Percentiles rank a stretch among this genome's conserved stretches.
phyloP scores from a whole-genome alignment of 805 yeast species.

The Wickerhamomyces mucosus region DNA sequence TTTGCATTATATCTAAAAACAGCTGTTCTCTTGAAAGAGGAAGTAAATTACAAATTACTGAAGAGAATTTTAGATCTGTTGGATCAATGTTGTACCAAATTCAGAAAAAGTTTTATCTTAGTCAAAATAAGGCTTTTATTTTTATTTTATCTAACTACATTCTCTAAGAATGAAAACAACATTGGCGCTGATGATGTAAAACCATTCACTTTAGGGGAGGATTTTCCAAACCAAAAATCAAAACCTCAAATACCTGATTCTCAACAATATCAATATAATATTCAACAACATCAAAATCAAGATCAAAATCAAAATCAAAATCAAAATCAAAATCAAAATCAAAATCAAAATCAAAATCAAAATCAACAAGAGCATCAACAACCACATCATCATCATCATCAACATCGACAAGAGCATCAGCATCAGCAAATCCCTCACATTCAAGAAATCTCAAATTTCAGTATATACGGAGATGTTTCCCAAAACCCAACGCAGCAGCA shows the following conservation, averaged over 20 bases:
- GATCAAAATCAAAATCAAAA: too few species aligned
- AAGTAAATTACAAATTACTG: constrained; percentile 10
- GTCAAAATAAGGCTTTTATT: constrained; percentile 15
- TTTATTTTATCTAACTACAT: constrained; percentile 20
- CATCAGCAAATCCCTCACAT: constrained; percentile 2
- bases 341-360: constrained; percentile 3
- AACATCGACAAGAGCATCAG: constrained; percentile 4
- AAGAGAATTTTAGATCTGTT: constrained; percentile 10
- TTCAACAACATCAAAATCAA: too few species aligned
- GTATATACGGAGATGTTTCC: too few species aligned
- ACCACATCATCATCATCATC: constrained; percentile 4
- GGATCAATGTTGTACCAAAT: constrained; percentile 9
- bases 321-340: too few species aligned
- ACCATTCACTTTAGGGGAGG: not conserved
- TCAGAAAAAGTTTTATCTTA: constrained; percentile 13
- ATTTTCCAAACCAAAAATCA: not conserved
- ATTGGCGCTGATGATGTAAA: constrained; percentile 3
- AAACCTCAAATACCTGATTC: not conserved
- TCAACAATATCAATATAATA: too few species aligned
- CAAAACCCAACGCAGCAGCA: too few species aligned
- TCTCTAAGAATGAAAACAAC: constrained; percentile 17
- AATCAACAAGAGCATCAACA: constrained; percentile 5
- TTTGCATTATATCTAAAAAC: constrained; percentile 19
- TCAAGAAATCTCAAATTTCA: not conserved
- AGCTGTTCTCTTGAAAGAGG: constrained; percentile 12